phyloP scores from a whole-genome alignment of 805 yeast genomes.

The Candida coquimbonensis region DNA sequence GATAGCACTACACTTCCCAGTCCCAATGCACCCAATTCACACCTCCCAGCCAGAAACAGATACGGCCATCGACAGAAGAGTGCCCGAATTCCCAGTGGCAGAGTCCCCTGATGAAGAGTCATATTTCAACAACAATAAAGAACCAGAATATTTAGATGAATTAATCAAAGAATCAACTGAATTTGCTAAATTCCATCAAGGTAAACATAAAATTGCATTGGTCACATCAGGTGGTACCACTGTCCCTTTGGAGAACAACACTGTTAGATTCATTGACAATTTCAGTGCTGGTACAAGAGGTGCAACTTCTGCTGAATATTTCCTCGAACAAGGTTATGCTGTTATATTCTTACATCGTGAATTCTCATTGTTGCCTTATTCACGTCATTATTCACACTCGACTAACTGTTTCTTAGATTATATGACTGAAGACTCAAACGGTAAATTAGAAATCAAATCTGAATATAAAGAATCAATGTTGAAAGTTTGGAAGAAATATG shows the following conservation, averaged over 20 bases:
- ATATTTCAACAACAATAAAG: constrained; percentile 64
- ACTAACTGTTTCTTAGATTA: constrained; percentile 83
- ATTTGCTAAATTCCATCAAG: constrained; percentile 53
- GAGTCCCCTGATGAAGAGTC: constrained; percentile 59
- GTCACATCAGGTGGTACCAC: constrained; percentile 98
- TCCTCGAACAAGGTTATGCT: constrained; percentile 78
- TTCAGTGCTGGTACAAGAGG: constrained; percentile 98
- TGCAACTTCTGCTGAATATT: constrained; percentile 90
- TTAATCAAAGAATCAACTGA: constrained; percentile 48
- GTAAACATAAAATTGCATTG: constrained; percentile 50
- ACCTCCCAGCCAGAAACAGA: constrained; percentile 66
- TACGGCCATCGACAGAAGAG: constrained; percentile 72
- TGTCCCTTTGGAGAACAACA: constrained; percentile 93
- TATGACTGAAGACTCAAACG: constrained; percentile 46
- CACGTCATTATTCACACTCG: constrained; percentile 83
- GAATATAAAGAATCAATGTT: constrained; percentile 57
- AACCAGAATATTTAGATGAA: constrained; percentile 68
- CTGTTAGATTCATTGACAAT: constrained; percentile 94
- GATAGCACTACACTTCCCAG: too few relatives aligned
- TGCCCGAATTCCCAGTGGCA: constrained; percentile 78
- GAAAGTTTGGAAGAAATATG: constrained; percentile 48
- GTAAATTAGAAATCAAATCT: constrained; percentile 54
- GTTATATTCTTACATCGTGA: constrained; percentile 91
- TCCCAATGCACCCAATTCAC: constrained; percentile 27
- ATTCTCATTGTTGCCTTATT: constrained; percentile 84